Conservation (phyloP, 805 yeast species). For the Ogataea pignaliae region DNA sequence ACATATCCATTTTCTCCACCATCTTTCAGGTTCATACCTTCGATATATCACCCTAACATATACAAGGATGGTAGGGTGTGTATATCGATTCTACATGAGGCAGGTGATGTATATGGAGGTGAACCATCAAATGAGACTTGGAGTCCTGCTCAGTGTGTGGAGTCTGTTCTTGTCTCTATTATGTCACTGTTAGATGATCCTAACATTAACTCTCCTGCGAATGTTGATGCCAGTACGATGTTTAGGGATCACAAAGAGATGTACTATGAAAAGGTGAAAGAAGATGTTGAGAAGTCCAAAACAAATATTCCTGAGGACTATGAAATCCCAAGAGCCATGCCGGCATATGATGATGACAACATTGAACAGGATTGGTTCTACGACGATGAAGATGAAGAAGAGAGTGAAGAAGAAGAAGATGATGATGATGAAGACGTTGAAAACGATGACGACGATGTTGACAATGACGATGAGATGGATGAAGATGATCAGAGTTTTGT, state of each 20-base stretch:
- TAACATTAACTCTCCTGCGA: conserved; percentile 89
- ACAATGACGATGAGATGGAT: conserved; percentile 39
- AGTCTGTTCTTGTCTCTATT: conserved; percentile 82
- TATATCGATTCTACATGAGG: conserved; percentile 86
- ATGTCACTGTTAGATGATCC: conserved; percentile 92
- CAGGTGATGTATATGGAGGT: conserved; percentile 85
- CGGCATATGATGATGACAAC: conserved; percentile 39
- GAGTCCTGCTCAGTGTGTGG: conserved; percentile 92
- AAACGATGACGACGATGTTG: conserved; percentile 33
- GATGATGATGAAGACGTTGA: conserved; percentile 44
- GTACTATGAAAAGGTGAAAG: conserved; percentile 68
- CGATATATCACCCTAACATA: conserved; percentile 93
- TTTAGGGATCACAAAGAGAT: conserved; percentile 78
- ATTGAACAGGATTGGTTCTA: conserved; percentile 54
- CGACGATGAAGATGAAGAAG: conserved; percentile 59
- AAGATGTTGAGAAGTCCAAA: conserved; percentile 80
- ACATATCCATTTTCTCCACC: conserved; percentile 95
- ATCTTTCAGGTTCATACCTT: conserved; percentile 84
- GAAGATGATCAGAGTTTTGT: conserved; percentile 42
- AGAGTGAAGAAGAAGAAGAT: conserved; percentile 52
- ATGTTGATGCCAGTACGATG: conserved; percentile 91
- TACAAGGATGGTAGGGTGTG: conserved; percentile 91
- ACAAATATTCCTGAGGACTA: conserved; percentile 86
- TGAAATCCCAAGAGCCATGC: conserved; percentile 56
- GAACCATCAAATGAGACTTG: conserved; percentile 93